Evolutionary conservation across 2,329 filamentous ascomycete genomes (phyloP).

Genomic region (Alternaria metachromatica): DNA sequence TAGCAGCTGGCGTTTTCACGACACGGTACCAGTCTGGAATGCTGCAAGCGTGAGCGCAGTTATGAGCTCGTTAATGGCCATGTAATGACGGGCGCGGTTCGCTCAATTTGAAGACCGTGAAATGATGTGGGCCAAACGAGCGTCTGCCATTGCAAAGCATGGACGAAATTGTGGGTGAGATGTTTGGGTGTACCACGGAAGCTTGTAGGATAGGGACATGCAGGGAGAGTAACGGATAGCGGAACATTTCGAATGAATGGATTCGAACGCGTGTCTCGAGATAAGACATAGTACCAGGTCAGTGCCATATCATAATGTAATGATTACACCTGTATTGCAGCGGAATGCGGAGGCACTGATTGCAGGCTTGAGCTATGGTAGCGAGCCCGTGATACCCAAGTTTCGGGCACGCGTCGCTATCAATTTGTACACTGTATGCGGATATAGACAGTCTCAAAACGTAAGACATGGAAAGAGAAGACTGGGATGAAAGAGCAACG

Average conservation of each 20-base stretch:
- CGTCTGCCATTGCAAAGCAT: background rate
- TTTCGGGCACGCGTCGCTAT: background rate
- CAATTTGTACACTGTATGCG: background rate
- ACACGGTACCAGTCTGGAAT: background rate
- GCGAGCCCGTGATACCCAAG: background rate
- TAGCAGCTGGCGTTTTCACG: background rate
- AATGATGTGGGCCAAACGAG: background rate
- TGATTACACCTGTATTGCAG: background rate
- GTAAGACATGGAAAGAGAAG: background rate
- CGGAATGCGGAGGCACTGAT: background rate
- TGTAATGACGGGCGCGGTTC: background rate
- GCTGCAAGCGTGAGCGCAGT: background rate
- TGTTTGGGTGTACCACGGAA: background rate
- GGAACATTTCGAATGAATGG: background rate
- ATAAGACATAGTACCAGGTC: background rate
- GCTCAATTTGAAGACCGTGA: background rate
- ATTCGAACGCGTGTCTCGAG: background rate
- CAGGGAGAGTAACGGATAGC: background rate
- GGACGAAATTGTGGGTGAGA: background rate
- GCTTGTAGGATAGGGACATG: background rate
- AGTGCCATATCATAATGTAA: background rate
- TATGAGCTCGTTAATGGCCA: background rate
- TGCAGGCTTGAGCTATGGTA: background rate
- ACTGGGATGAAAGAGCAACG: background rate
- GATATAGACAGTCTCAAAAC: background rate